These are phyloP conservation scores for Biscogniauxia mediterranea DNA, from an alignment of 2,329 filamentous ascomycete species.

Conservation along the genomic window DNA sequence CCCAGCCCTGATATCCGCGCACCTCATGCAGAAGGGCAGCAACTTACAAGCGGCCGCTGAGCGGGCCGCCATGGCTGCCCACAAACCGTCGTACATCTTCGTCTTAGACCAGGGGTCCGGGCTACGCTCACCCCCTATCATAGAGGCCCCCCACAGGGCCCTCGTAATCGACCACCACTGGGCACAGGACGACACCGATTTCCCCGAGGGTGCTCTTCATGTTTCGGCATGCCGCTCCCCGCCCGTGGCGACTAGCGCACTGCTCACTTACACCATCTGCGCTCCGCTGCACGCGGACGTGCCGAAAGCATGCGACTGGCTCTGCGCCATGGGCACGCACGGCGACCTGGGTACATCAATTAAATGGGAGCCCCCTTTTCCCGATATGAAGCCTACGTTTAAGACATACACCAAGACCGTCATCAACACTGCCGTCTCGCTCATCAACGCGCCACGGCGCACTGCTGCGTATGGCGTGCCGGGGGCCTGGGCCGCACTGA, in stretches of 20 bases:
- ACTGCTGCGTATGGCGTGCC: constrained; percentile 60
- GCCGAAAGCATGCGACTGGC: constrained; percentile 51
- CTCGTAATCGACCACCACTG: constrained; percentile 67
- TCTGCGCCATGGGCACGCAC: constrained; percentile 64
- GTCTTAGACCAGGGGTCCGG: constrained; percentile 66
- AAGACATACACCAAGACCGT: constrained; percentile 61
- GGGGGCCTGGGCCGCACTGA: constrained; percentile 59
- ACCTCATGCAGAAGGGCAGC: constrained; percentile 58
- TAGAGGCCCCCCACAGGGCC: constrained; percentile 47
- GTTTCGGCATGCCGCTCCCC: constrained; percentile 63
- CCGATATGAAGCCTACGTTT: constrained; percentile 60
- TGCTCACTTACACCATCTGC: constrained; percentile 65
- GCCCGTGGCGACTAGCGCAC: constrained; percentile 62
- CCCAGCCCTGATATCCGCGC: constrained; percentile 50
- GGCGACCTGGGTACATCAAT: constrained; percentile 63
- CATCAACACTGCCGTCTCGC: constrained; percentile 60
- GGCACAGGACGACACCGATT: constrained; percentile 47
- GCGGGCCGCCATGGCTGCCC: constrained; percentile 47
- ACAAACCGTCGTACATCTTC: constrained; percentile 57
- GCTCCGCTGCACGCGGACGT: constrained; percentile 52
- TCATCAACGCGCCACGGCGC: constrained; percentile 64
- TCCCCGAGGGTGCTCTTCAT: constrained; percentile 52
- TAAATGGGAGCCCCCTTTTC: constrained; percentile 66
- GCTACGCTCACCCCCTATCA: constrained; percentile 51
- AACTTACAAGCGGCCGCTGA: constrained; percentile 56